Evolutionary conservation across 2,329 filamentous ascomycete genomes (phyloP), one percentile per base, ranked within the genome.

Genomic region (Hypoxylon sp.): DNA sequence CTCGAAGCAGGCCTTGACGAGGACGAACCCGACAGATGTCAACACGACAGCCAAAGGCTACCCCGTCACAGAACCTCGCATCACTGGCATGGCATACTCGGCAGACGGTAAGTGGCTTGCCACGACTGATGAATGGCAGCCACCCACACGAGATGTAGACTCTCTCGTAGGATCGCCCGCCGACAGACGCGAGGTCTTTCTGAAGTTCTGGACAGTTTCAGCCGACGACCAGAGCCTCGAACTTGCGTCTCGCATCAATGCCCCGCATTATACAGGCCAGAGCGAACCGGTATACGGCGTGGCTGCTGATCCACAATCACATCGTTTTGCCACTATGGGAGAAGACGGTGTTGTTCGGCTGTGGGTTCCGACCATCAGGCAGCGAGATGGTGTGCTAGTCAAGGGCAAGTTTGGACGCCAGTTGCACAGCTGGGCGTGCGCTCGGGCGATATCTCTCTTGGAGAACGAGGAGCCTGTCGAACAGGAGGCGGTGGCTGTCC

Each of bases 71-170:
- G 90, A 97, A 66, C 94, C 95, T 0, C 85, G 89, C 60, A 84
- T 97, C 42, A 88, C 85, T 5, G 84, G 89, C 53, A 78, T 98
- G 47, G 84, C 88, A 38, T 86, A 95, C 65, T 94, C 90, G 38
- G 79, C 83, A 46, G 89, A 98, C 70, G 94, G 94, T 15, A 83
- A 86, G 64, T 98, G 94, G 93, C 83, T 99, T 55, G 93, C 90
- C 3, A 97, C 92, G 1, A 84, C 96, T 1, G 95, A 99, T 71
- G 90, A 93, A 69, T 99, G 95, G 95, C 82, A 83, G 48, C 92
- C 92, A 1, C 86, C 90, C 8, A 76, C 78, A 10, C 79, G 83
- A 58, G 92, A 97, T 69, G 75, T 90, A 11, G 81, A 84, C 33
- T 82, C 82, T 53, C 73, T 90, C 7, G 78, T 79, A 17, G 75